phyloP scores from a whole-genome alignment of 441 rosid species.

The Gossypium gossypioides region DNA sequence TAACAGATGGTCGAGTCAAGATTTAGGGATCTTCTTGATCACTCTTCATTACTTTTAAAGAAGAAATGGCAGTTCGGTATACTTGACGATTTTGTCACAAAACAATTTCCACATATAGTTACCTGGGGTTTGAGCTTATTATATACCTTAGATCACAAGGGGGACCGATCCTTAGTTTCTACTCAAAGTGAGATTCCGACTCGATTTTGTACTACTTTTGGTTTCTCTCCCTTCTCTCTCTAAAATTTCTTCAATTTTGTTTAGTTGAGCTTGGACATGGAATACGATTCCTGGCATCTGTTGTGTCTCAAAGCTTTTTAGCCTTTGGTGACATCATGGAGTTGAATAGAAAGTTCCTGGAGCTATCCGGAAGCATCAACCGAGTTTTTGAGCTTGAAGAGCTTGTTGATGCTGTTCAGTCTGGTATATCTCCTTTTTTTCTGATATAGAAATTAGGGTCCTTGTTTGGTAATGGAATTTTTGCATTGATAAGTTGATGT shows the following conservation, averaged over 20 bases:
- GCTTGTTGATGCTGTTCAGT: constrained; percentile 75
- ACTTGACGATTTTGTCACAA: constrained; percentile 90
- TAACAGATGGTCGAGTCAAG: constrained; percentile 87
- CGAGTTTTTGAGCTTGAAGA: constrained; percentile 95
- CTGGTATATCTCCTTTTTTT: constrained; percentile 36
- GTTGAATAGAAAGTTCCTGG: constrained; percentile 81
- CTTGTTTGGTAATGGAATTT: neutral
- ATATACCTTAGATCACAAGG: constrained; percentile 88
- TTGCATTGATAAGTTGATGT: neutral
- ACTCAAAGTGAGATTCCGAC: constrained; percentile 61
- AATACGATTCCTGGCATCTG: constrained; percentile 90
- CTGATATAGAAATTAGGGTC: neutral
- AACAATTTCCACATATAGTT: constrained; percentile 95
- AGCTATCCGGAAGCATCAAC: constrained; percentile 89
- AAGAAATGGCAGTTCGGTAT: constrained; percentile 93
- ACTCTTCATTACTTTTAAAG: constrained; percentile 67
- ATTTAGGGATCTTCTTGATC: constrained; percentile 77
- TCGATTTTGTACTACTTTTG: constrained; percentile 3
- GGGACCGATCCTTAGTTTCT: constrained; percentile 71
- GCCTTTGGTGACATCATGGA: constrained; percentile 98
- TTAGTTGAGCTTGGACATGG: constrained; percentile 97
- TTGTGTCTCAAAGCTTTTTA: constrained; percentile 97
- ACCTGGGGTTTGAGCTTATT: constrained; percentile 98
- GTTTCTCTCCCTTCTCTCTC: neutral
- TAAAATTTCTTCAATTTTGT: constrained; percentile 16